Base-by-base conservation (phyloP, 768 basidiomycete species). In the Gymnopilus junonius region DNA sequence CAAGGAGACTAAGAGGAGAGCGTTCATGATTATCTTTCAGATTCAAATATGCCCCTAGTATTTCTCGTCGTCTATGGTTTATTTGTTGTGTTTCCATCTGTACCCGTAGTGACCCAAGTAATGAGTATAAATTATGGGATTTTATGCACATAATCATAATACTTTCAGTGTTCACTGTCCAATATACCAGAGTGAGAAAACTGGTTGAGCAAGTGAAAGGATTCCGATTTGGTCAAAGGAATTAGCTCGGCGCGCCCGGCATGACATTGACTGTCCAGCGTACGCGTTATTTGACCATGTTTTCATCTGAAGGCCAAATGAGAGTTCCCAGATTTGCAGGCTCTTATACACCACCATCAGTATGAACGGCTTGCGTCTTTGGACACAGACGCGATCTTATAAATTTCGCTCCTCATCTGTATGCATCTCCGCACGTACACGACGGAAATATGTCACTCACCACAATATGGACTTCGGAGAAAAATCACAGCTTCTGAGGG, bases 401-500 rank as follows among this genome's bases (percentile, higher is more conserved):
- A 48, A 56, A 20, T 31, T 62, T 42, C 58, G 40, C 37, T 21
- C 15, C 8, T 25, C 50, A 27, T 37, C 20, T 20, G 31, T 35
- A 23, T 65, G 58, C 51, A 27, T 53, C 35, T 34, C 39, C 48
- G 51, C 51, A n/a, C 5, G 35, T 29, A 20, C 29, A 15, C 58
- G 53, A 21, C 70, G 79, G 62, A 75, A 69, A 64, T 87, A 87
- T 67, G 80, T 85, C 31, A 86, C 82, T 0, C 80, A 83, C 50
- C 79, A 76, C 25, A 79, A 82, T 61, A 71, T 76, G 65, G 74
- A 77, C 56, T 74, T 77, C 48, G 70, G 72, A 59, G 67, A 70
- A 40, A 72, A 80, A 43, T 82, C 87, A 25, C 80, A 85, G 32
- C 71, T 86, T 14, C 84, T 94, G 55, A 85, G 87, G 27, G 85